Evolutionary conservation across 2,329 filamentous ascomycete species (phyloP), one percentile per base, ranked within the genome.

Genomic region (Pseudogymnoascus sp.): DNA sequence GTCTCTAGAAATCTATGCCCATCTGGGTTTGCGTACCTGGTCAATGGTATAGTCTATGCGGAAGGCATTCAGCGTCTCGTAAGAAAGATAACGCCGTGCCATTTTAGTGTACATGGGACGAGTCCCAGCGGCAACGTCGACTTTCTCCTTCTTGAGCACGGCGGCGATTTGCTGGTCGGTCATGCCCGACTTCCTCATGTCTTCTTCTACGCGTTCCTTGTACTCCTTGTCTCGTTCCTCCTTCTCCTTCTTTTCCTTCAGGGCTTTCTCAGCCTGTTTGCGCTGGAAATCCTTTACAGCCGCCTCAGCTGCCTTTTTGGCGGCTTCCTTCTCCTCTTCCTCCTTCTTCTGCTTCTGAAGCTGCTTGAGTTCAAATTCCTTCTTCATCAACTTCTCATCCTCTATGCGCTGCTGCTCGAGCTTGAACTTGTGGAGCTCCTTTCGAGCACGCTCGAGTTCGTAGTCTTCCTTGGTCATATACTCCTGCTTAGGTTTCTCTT

Each of bases 61-160:
- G 67, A 81, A 84, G 14, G 74, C 75, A 59, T 79, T 75, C 63
- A 88, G 72, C 4, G 85, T 86, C 74, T 87, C 85, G 62, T 87
- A 77, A 0, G 84, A 86, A 21, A 88, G 74, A 70, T 88, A 81
- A 62, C 79, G 78, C 24, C 85, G 79, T 1, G 83, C 77, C 84
- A 88, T 87, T 67, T 85, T 80, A 13, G 85, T 88, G 69, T 86
- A 87, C 0, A 83, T 86, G 0, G 83, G 80, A 3, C 80, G 77
- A 14, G 74, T 67, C 63, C 61, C 67, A 63, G 66, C 63, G 42
- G 73, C 72, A 24, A 78, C 74, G 13, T 74, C 70, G 6, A 78
- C 71, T 70, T 80, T 82, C 69, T 84, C 79, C 69, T 83, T 84
- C 68, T 83, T 81, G 62, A 86, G 72, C 65, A 87, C 82, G 19